phyloP scores from a whole-genome alignment of 1,284 basidiomycete genomes.

The Volvariella volvacea region DNA sequence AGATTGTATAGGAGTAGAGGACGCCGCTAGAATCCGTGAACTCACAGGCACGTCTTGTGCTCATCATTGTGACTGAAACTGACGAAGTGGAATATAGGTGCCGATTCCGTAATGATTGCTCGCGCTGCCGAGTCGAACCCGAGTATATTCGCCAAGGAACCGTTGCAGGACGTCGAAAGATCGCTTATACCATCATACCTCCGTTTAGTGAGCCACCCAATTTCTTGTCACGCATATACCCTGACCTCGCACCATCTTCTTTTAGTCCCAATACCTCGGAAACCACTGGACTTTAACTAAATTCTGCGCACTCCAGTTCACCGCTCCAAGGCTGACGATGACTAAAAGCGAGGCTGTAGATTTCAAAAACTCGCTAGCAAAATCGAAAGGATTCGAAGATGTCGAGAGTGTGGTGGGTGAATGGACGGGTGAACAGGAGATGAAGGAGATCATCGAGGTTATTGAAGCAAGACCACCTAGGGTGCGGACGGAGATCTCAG shows the following conservation, averaged over 20 bases:
- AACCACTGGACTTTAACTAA: constrained; percentile 89
- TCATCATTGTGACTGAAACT: background rate
- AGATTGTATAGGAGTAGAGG: constrained; percentile 78
- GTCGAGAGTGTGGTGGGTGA: constrained; percentile 49
- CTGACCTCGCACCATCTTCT: constrained; percentile 5
- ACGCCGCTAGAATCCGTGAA: constrained; percentile 69
- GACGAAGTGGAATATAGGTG: constrained; percentile 39
- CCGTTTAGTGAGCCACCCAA: constrained; percentile 51
- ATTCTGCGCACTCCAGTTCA: constrained; percentile 83
- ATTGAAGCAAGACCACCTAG: constrained; percentile 42
- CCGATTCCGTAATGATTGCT: constrained; percentile 95
- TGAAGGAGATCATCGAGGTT: constrained; percentile 44
- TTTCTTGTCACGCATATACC: background rate
- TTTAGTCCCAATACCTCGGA: constrained; percentile 57
- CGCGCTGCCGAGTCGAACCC: constrained; percentile 92
- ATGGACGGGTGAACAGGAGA: constrained; percentile 57
- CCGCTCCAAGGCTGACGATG: constrained; percentile 45
- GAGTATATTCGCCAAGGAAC: constrained; percentile 72
- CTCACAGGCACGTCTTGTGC: constrained; percentile 56
- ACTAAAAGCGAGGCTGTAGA: constrained; percentile 55
- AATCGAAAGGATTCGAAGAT: constrained; percentile 64
- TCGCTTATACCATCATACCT: constrained; percentile 75
- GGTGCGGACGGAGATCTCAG: constrained; percentile 22
- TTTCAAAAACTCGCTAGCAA: constrained; percentile 47
- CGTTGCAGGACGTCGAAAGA: constrained; percentile 63